phyloP scores from a whole-genome alignment of 2,329 filamentous ascomycete species.

The Apiospora rasikravindrae region DNA sequence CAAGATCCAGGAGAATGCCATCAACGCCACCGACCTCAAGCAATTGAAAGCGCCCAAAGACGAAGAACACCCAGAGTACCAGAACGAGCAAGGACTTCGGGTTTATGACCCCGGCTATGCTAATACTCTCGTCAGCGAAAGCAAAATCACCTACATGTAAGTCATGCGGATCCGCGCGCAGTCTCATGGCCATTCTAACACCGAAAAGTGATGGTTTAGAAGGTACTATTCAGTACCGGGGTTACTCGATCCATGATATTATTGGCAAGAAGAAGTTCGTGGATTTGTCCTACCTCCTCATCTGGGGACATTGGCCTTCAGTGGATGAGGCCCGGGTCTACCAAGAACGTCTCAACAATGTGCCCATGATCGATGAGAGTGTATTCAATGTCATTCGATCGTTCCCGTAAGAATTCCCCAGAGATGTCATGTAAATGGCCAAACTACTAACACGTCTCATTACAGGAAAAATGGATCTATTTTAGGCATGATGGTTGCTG shows the following conservation, averaged over 20 bases:
- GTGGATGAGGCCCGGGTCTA: conserved; percentile 24
- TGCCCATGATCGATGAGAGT: conserved; percentile 24
- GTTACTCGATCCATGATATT: conserved; percentile 28
- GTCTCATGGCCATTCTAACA: background rate
- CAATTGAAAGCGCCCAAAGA: conserved; percentile 27
- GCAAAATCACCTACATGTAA: conserved; percentile 30
- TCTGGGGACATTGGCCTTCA: conserved; percentile 27
- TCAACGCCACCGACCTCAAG: conserved; percentile 27
- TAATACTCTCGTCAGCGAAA: conserved; percentile 29
- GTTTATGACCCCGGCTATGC: conserved; percentile 29
- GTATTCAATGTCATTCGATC: conserved; percentile 27
- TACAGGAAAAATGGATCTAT: conserved; percentile 29
- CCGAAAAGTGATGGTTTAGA: conserved; percentile 23
- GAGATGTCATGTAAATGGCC: no score
- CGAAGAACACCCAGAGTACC: conserved; percentile 28
- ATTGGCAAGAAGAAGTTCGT: conserved; percentile 27
- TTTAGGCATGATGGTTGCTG: conserved; percentile 29
- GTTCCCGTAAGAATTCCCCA: conserved; percentile 28
- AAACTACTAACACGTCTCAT: background rate
- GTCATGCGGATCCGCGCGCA: no score
- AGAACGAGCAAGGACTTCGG: conserved; percentile 28
- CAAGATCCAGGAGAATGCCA: conserved; percentile 25
- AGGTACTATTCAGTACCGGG: conserved; percentile 27
- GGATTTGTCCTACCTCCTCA: conserved; percentile 27
- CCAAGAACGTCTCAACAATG: conserved; percentile 25